Evolutionary conservation across 495 filamentous ascomycete genomes (phyloP).

Genomic region (Neohortaea acidophila): DNA sequence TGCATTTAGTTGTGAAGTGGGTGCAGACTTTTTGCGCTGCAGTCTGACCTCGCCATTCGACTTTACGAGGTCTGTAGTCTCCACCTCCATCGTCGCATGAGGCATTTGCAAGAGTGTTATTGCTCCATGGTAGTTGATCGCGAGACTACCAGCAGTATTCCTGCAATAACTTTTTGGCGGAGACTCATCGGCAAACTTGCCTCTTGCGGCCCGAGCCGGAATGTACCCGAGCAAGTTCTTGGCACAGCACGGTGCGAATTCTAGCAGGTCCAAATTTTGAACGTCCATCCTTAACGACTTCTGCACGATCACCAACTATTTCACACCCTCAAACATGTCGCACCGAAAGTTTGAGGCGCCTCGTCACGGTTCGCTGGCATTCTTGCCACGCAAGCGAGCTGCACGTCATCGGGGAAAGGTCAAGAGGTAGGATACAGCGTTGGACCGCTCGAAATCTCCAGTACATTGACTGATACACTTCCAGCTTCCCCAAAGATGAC

Average conservation of each 20-base stretch:
- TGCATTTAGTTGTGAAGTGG: slow-evolving; percentile 12
- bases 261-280: neutral
- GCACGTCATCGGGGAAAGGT: slow-evolving; percentile 94
- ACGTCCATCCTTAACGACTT: neutral
- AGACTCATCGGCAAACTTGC: too few relatives aligned
- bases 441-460: neutral
- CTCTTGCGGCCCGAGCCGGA: too few relatives aligned
- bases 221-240: too few relatives aligned
- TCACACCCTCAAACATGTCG: slow-evolving; percentile 1
- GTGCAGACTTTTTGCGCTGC: slow-evolving; percentile 19
- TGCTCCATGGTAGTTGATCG: neutral
- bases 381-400: slow-evolving; percentile 92
- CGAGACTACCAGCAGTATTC: too few relatives aligned
- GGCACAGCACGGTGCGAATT: neutral
- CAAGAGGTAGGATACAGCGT: slow-evolving; percentile 57
- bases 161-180: too few relatives aligned
- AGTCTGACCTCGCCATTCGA: slow-evolving; percentile 11
- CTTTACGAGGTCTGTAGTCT: slow-evolving; percentile 14
- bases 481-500: slow-evolving; percentile 99
- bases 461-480: neutral
- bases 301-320: slow-evolving; percentile 2
- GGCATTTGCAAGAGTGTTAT: neutral
- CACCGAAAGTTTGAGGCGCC: slow-evolving; percentile 50
- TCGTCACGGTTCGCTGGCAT: slow-evolving; percentile 95
- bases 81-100: slow-evolving; percentile 6